These are phyloP conservation scores for Pichia sp. DNA, from an alignment of 1,139 yeast genomes.

Conservation along the genomic window DNA sequence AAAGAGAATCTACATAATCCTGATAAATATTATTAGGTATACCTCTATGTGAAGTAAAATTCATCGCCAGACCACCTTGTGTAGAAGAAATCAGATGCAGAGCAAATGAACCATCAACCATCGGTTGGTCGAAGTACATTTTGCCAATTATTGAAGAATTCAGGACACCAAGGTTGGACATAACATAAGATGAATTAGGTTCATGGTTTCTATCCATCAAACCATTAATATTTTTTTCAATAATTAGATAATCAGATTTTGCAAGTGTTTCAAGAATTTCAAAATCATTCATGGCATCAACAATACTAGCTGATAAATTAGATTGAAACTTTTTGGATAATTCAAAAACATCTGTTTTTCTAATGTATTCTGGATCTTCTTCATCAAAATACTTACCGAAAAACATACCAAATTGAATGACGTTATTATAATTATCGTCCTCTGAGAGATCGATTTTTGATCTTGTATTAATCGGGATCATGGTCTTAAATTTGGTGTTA, in stretches of 20 bases:
- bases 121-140: neutral
- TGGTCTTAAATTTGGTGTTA: neutral
- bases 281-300: slow-evolving; percentile 5
- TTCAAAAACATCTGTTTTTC: neutral
- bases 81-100: neutral
- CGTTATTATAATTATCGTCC: neutral
- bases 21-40: neutral
- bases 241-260: neutral
- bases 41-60: neutral
- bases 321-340: slow-evolving; percentile 8
- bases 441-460: neutral
- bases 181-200: slow-evolving; percentile 10
- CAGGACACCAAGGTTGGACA: slow-evolving; percentile 14
- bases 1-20: neutral
- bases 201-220: slow-evolving; percentile 7
- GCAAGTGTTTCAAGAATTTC: slow-evolving; percentile 2
- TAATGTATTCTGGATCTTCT: neutral
- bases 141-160: neutral
- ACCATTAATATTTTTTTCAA: slow-evolving; percentile 2
- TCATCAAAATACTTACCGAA: slow-evolving; percentile 12
- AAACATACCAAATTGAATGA: slow-evolving; percentile 8
- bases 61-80: neutral
- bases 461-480: slow-evolving; percentile 15
- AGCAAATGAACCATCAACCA: neutral
- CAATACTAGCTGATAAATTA: neutral